Percentiles rank a stretch among this genome's conserved stretches.
phyloP scores from a whole-genome alignment of 352 stramenopile species.

The Sclerospora graminicola region DNA sequence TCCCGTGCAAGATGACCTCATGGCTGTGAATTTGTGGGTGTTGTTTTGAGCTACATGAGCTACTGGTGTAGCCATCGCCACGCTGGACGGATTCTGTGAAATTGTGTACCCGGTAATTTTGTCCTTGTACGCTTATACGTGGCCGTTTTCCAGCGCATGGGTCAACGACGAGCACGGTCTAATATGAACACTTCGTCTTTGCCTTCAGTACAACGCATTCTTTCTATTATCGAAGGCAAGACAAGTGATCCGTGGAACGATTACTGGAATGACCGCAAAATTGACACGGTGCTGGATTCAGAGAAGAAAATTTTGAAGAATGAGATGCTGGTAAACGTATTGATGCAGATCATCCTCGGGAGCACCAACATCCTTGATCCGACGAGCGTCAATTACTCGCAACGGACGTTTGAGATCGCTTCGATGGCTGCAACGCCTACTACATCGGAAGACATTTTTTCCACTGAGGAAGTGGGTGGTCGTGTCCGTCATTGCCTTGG shows the following conservation, averaged over 20 bases:
- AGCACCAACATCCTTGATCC: conserved; percentile 78
- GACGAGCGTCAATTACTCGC: conserved; percentile 74
- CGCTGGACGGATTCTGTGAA: conserved; percentile 41
- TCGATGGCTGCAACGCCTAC: too few relatives aligned
- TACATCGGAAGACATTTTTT: conserved; percentile 6
- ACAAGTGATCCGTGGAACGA: conserved; percentile 52
- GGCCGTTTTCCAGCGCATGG: conserved; percentile 67
- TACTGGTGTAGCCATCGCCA: conserved; percentile 45
- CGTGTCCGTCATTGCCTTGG: conserved; percentile 31
- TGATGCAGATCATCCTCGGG: conserved; percentile 74
- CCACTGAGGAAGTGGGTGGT: conserved; percentile 11
- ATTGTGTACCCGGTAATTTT: conserved; percentile 75
- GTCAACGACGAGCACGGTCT: conserved; percentile 44
- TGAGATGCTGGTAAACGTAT: conserved; percentile 50
- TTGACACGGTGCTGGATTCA: conserved; percentile 44
- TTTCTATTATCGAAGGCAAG: conserved; percentile 47
- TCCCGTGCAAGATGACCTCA: conserved; percentile 48
- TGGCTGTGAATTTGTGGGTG: conserved; percentile 51
- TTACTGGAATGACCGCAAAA: conserved; percentile 62
- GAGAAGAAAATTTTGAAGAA: conserved; percentile 60
- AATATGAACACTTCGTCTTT: conserved; percentile 17
- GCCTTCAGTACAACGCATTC: conserved; percentile 41
- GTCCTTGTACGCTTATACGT: conserved; percentile 53
- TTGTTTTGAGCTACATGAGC: conserved; percentile 48
- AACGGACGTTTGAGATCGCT: conserved; percentile 57